Evolutionary conservation across 2,329 filamentous ascomycete species (phyloP).

Genomic region (Chaetomium strumarium): DNA sequence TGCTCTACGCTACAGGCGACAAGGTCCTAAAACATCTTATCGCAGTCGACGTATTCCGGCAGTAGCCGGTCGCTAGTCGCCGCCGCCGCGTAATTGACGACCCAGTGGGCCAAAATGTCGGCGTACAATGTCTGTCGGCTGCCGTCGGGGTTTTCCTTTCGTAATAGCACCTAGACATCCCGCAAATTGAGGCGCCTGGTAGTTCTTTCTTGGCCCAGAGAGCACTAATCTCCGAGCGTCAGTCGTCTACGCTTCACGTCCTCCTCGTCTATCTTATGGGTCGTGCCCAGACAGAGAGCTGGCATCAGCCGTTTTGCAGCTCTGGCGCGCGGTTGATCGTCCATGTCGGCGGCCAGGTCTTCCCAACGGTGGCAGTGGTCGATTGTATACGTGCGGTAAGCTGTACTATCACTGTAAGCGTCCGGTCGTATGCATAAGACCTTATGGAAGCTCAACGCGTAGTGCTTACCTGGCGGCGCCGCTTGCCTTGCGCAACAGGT

Average conservation of each 20-base stretch:
- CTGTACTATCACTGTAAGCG: too few relatives aligned
- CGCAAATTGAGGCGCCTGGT: background rate
- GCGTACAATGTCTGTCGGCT: background rate
- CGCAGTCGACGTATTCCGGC: background rate
- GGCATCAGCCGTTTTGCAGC: background rate
- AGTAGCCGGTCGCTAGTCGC: background rate
- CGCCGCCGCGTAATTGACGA: background rate
- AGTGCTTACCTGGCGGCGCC: too few relatives aligned
- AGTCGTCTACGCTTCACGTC: background rate
- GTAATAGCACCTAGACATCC: background rate
- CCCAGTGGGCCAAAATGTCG: background rate
- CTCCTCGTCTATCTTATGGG: background rate
- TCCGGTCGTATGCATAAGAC: too few relatives aligned
- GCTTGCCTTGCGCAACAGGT: too few relatives aligned
- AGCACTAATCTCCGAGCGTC: slow-evolving; percentile 1
- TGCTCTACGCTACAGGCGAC: background rate
- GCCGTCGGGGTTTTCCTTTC: background rate
- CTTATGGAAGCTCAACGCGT: too few relatives aligned
- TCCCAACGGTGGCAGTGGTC: too few relatives aligned
- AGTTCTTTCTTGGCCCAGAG: background rate
- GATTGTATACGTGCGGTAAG: too few relatives aligned
- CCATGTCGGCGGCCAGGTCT: background rate
- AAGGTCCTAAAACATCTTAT: background rate
- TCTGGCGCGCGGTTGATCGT: background rate
- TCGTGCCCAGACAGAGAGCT: background rate